phyloP scores from a whole-genome alignment of 495 filamentous ascomycete genomes.

The Aspergillus coremiiformis region DNA sequence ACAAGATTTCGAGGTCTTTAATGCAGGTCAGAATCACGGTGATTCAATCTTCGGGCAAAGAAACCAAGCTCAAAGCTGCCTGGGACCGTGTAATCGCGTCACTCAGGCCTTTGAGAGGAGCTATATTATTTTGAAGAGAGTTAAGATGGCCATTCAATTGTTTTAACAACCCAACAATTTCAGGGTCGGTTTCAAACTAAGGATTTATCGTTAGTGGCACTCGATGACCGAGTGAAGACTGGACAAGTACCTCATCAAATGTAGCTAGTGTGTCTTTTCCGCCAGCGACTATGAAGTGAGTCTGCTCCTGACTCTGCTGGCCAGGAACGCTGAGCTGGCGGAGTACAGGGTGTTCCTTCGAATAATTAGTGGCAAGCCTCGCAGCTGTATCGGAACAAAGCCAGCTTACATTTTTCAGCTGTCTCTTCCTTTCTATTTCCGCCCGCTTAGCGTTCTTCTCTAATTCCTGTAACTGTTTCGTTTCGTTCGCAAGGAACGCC shows the following conservation, averaged over 20 bases:
- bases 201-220: constrained; percentile 6
- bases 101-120: constrained; percentile 43
- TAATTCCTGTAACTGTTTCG: constrained; percentile 41
- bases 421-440: constrained; percentile 37
- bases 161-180: constrained; percentile 27
- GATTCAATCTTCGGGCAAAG: constrained; percentile 32
- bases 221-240: background rate
- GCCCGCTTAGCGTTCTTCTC: constrained; percentile 48
- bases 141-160: constrained; percentile 50
- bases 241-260: constrained; percentile 27
- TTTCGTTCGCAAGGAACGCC: constrained; percentile 43
- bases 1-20: background rate
- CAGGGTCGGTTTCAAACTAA: constrained; percentile 37
- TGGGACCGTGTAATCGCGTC: constrained; percentile 46
- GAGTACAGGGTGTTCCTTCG: constrained; percentile 39
- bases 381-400: background rate
- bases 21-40: background rate
- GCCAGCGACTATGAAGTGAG: constrained; percentile 24
- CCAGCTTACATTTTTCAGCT: constrained; percentile 38
- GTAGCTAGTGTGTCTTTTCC: constrained; percentile 16
- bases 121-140: constrained; percentile 49
- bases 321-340: constrained; percentile 24
- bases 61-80: constrained; percentile 42
- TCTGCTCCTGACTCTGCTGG: constrained; percentile 9
- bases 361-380: constrained; percentile 4